These are phyloP conservation scores for Cercis canadensis DNA, from an alignment of 306 rosid genomes.

Conservation along the genomic window DNA sequence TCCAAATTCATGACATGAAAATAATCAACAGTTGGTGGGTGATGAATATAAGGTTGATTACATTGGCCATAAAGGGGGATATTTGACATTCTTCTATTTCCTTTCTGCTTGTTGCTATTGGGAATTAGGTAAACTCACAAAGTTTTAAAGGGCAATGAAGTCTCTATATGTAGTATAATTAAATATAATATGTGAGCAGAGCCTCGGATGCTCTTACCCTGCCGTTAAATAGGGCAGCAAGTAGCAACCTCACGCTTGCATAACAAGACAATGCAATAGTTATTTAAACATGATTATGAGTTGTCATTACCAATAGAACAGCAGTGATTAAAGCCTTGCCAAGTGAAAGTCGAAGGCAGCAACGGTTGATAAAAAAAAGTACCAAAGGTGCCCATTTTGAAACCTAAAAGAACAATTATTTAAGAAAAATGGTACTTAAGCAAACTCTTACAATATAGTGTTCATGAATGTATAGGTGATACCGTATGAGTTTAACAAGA, in stretches of 20 bases:
- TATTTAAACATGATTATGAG: slow-evolving; percentile 43
- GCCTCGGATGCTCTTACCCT: slow-evolving; percentile 63
- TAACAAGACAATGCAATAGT: slow-evolving; percentile 48
- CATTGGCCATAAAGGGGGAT: background rate
- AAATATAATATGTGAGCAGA: slow-evolving; percentile 26
- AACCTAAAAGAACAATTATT: no score
- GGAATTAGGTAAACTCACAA: background rate
- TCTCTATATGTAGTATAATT: background rate
- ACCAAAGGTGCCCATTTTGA: background rate
- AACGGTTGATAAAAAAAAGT: slow-evolving; percentile 24
- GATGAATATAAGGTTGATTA: background rate
- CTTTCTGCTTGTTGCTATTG: background rate
- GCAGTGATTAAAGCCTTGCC: slow-evolving; percentile 33
- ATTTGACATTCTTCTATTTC: slow-evolving; percentile 7
- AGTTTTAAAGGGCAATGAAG: slow-evolving; percentile 18
- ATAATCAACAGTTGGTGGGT: background rate
- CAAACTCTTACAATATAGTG: no score
- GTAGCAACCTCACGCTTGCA: slow-evolving; percentile 45
- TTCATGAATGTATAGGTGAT: no score
- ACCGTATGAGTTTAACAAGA: no score
- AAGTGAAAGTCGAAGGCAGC: slow-evolving; percentile 15
- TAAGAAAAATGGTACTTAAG: no score
- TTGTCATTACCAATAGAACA: slow-evolving; percentile 42
- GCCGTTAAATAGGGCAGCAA: slow-evolving; percentile 40
- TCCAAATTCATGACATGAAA: no score